Evolutionary conservation across 1,284 basidiomycete species (phyloP).

Genomic region (Chalciporus sp.): DNA sequence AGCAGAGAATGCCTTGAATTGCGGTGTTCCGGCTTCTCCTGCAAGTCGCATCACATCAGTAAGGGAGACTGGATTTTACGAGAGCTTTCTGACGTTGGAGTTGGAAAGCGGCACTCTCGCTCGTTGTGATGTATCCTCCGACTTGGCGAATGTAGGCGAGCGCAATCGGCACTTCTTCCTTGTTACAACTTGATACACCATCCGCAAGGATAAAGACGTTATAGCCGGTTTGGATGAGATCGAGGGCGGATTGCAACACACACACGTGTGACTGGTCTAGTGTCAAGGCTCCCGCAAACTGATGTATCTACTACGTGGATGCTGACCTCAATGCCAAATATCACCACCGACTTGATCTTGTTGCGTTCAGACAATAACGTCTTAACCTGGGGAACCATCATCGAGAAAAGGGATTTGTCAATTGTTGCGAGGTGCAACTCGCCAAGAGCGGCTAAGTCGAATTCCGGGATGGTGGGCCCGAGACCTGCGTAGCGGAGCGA

Average conservation of each 20-base stretch:
- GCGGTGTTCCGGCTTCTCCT: conserved; percentile 66
- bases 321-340: conserved; percentile 85
- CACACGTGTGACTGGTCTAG: conserved; percentile 81
- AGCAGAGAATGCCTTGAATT: conserved; percentile 75
- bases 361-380: conserved; percentile 51
- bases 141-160: conserved; percentile 70
- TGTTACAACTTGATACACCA: conserved; percentile 82
- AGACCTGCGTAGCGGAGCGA: conserved; percentile 51
- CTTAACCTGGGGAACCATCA: conserved; percentile 73
- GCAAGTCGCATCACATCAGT: conserved; percentile 17
- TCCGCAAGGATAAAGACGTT: conserved; percentile 80
- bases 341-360: conserved; percentile 61
- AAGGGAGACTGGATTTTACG: conserved; percentile 12
- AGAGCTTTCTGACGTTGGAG: conserved; percentile 54
- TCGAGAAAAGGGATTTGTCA: conserved; percentile 82
- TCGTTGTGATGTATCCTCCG: conserved; percentile 79
- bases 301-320: neutral
- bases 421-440: conserved; percentile 60
- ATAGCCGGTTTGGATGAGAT: conserved; percentile 57
- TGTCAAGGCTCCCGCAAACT: conserved; percentile 5
- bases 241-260: conserved; percentile 79
- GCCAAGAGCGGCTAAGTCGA: conserved; percentile 61
- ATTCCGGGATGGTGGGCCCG: conserved; percentile 68
- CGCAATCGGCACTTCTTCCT: conserved; percentile 65
- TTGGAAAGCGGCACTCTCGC: conserved; percentile 82